phyloP scores from a whole-genome alignment of 257 asterid species.

The Solanum bulbocastanum region DNA sequence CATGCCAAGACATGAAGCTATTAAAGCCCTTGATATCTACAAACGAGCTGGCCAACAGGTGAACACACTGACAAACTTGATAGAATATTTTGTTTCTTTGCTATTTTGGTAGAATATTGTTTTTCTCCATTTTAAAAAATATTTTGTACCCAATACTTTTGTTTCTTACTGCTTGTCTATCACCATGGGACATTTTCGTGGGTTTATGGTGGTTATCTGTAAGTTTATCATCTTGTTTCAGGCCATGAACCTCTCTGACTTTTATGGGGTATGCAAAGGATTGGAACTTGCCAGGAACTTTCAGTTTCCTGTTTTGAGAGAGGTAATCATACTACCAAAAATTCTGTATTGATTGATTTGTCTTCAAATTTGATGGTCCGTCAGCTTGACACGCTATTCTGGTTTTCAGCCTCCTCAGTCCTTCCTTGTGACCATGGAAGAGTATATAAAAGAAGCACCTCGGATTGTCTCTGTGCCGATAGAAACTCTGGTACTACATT shows the following conservation, averaged over 20 bases:
- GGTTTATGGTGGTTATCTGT: background rate
- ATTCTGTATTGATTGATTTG: background rate
- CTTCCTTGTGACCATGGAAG: slow-evolving; percentile 49
- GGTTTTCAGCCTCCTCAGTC: slow-evolving; percentile 45
- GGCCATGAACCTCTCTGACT: slow-evolving; percentile 89
- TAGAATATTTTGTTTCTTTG: background rate
- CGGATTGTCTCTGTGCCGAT: slow-evolving; percentile 39
- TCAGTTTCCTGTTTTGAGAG: slow-evolving; percentile 90
- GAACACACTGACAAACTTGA: background rate
- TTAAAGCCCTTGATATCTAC: slow-evolving; percentile 86
- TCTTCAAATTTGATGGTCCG: background rate
- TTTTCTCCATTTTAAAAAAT: background rate
- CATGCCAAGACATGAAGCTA: slow-evolving; percentile 99
- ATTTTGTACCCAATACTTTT: background rate
- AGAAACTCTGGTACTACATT: slow-evolving; percentile 23
- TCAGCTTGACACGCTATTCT: slow-evolving; percentile 3
- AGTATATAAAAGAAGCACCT: slow-evolving; percentile 46
- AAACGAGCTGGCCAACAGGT: slow-evolving; percentile 99
- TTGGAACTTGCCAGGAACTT: slow-evolving; percentile 96
- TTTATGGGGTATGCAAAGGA: slow-evolving; percentile 91
- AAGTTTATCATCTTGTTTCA: slow-evolving; percentile 16
- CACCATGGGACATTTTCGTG: background rate
- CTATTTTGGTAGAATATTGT: background rate
- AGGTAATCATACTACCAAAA: slow-evolving; percentile 30
- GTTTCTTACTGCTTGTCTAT: background rate